A percentile compares a stretch with the other conserved stretches of the same genome.
Evolutionary conservation across 495 filamentous ascomycete genomes (phyloP).

Genomic region (Aspergillus cristatus): DNA sequence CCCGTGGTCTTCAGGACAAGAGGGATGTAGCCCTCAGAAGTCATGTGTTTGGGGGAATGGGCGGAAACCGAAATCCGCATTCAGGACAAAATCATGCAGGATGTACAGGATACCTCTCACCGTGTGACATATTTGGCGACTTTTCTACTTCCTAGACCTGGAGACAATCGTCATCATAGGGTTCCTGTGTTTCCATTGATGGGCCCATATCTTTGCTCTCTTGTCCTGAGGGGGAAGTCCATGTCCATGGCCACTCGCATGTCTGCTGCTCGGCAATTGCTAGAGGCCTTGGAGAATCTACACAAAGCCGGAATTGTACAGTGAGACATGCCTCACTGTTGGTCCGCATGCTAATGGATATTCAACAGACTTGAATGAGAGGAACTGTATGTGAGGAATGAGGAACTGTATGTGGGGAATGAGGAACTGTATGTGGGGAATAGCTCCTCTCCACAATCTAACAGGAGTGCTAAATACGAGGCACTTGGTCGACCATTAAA

Average conservation of each 20-base stretch:
- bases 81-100: constrained; percentile 18
- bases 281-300: constrained; percentile 16
- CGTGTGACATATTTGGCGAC: constrained; percentile 16
- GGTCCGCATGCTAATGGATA: constrained; percentile 3
- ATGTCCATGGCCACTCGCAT: constrained; percentile 15
- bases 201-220: constrained; percentile 17
- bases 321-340: constrained; percentile 1
- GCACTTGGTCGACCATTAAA: constrained; percentile 17
- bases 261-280: constrained; percentile 22
- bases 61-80: constrained; percentile 14
- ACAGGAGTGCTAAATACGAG: constrained; percentile 16
- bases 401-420: too few relatives aligned
- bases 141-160: constrained; percentile 10
- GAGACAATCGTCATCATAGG: constrained; percentile 3
- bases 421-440: constrained; percentile 23
- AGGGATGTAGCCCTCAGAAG: constrained; percentile 19
- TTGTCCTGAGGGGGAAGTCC: constrained; percentile 2
- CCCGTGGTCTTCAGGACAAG: constrained; percentile 20
- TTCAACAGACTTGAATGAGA: constrained; percentile 13
- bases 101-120: constrained; percentile 16
- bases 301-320: constrained; percentile 19
- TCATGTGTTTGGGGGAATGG: constrained; percentile 13
- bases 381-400: too few relatives aligned
- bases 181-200: constrained; percentile 21
- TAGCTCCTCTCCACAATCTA: constrained; percentile 10